Base-by-base conservation (phyloP, 2,329 filamentous ascomycete species). In the Microdochium trichocladiopsis region DNA sequence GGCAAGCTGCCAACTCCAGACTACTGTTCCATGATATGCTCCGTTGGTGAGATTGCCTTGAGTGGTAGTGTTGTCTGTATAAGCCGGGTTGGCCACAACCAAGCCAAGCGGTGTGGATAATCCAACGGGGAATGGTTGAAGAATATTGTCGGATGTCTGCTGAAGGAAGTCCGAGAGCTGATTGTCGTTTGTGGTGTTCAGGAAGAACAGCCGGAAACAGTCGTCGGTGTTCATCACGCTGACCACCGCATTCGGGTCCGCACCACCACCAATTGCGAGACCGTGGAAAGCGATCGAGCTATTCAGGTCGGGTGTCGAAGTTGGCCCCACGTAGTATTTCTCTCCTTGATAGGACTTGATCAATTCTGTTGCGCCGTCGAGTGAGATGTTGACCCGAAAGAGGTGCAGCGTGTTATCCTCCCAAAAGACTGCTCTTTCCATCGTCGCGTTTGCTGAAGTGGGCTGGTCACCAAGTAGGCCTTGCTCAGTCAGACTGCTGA, bases 211-310 rank as follows among this genome's bases (percentile, higher is more conserved):
- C 1, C 81, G 78, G 69, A 85, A 87, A 50, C 77, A 82, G 54
- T 82, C 79, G 55, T 87, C 83, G 0, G 80, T 83, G 61, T 87
- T 82, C 72, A 84, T 80, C n/a, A 86, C 73, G 24, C 71, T 68
- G 1, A 86, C 78, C 14, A 77, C 63, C 2, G 72, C 61, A 25
- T 77, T 70, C 22, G 75, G 67, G 48, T 74, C 66, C 53, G 75
- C 71, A 2, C 76, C 80, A 2, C 76, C 80, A 4, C 83, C 73
- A 0, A 86, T 72, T 0, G 82, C 71, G 2, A 86, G 62, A 4
- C 75, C 80, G 55, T 86, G 77, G 65, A 79, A 83, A 1, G 66
- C 66, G 1, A 84, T 61, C 25, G 77, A 68, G 0, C 64, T 64
- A 31, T 50, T 52, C 71, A 68, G 55, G 77, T 71, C 5, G 62